These are phyloP conservation scores for Parachaetomium inaequale DNA, from an alignment of 495 filamentous ascomycete genomes.

Conservation along the genomic window DNA sequence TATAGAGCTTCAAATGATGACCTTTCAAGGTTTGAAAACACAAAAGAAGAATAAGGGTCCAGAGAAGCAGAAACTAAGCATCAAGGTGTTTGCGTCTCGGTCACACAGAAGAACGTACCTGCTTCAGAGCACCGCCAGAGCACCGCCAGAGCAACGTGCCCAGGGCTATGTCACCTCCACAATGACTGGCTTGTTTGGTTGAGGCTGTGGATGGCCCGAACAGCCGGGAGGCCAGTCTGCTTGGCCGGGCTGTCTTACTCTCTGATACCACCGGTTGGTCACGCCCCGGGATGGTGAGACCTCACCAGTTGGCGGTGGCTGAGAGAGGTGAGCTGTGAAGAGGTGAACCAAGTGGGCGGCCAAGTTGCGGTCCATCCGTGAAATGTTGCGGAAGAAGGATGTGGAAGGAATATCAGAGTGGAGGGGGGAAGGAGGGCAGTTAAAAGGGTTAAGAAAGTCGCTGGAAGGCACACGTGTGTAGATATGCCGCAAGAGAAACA, in stretches of 20 bases:
- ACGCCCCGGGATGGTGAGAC: conserved; percentile 8
- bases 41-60: background rate
- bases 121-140: background rate
- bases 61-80: background rate
- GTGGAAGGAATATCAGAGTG: background rate
- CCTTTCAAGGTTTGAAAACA: background rate
- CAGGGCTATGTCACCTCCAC: background rate
- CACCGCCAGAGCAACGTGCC: background rate
- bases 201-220: background rate
- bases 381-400: background rate
- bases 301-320: background rate
- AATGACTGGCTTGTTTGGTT: background rate
- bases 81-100: conserved; percentile 3
- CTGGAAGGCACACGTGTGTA: background rate
- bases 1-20: background rate
- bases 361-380: background rate
- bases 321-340: background rate
- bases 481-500: background rate
- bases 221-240: background rate
- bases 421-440: background rate
- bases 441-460: background rate
- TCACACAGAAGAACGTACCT: conserved; percentile 13
- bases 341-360: background rate
- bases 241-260: conserved; percentile 9
- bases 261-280: conserved; percentile 4